Evolutionary conservation across 1,139 yeast species (phyloP).

Genomic region (Lodderomyces beijingensis): DNA sequence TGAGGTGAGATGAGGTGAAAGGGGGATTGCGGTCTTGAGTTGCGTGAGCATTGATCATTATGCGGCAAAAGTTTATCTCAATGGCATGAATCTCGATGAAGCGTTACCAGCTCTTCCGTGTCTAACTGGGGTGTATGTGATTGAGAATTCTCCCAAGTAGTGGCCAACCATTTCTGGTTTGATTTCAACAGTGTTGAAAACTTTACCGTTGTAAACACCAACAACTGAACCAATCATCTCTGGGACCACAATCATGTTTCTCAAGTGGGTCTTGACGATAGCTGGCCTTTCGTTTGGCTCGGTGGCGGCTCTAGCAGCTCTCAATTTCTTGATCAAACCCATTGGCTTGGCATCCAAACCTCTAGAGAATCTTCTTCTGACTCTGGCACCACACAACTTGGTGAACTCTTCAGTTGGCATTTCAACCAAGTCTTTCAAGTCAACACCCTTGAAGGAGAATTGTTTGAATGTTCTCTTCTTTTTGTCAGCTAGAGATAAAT

Average conservation of each 20-base stretch:
- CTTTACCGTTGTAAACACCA: slow-evolving; percentile 99
- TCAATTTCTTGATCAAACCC: slow-evolving; percentile 96
- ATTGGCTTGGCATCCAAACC: slow-evolving; percentile 95
- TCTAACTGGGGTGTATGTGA: slow-evolving; percentile 99
- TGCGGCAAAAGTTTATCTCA: no score
- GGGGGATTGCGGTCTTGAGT: no score
- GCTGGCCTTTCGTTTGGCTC: slow-evolving; percentile 97
- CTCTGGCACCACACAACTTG: slow-evolving; percentile 96
- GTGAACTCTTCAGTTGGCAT: slow-evolving; percentile 96
- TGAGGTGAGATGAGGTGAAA: no score
- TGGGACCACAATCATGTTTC: slow-evolving; percentile 98
- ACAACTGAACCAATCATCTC: slow-evolving; percentile 99
- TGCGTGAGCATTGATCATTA: no score
- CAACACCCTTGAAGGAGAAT: slow-evolving; percentile 99
- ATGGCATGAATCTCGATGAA: slow-evolving; percentile 80
- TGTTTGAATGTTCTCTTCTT: slow-evolving; percentile 94
- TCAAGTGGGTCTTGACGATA: slow-evolving; percentile 97
- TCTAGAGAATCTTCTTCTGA: slow-evolving; percentile 98
- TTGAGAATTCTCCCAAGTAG: slow-evolving; percentile 99
- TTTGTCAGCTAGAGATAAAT: slow-evolving; percentile 46
- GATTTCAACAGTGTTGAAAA: slow-evolving; percentile 98
- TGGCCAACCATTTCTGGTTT: slow-evolving; percentile 99
- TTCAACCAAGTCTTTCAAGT: slow-evolving; percentile 89
- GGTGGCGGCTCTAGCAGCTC: slow-evolving; percentile 94
- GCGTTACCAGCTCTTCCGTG: slow-evolving; percentile 99